Evolutionary conservation across 2,329 filamentous ascomycete species (phyloP), one percentile per base, ranked within the genome.

Genomic region (Zymoseptoria passerinii): DNA sequence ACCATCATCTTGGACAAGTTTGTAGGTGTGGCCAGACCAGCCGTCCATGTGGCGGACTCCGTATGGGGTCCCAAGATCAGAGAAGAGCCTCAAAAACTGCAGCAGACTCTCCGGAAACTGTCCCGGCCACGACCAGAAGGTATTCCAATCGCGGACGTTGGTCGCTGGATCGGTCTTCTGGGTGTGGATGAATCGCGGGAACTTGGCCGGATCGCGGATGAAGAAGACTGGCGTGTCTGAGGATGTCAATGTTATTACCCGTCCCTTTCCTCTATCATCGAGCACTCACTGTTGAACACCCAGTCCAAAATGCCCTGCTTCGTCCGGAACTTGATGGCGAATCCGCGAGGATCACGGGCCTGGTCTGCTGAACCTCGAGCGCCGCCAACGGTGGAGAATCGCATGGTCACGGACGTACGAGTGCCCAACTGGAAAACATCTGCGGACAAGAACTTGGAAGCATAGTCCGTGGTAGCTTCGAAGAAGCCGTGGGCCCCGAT

Each of bases 341-440:
- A 79, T 0, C 78, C 77, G 56, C 77, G 73, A 1, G 76, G 75
- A 58, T 80, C 76, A 23, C 78, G 71, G 8, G 74, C 77, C 56
- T 74, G 69, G 57, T 80, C 77, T 4, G 77, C 88, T 62, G 91
- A 92, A 1, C 89, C 88, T 48, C 88, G 82, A 2, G 90, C 87
- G 76, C 92, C 88, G 23, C 89, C 83, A 1, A 91, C 89, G 0
- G 89, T 92, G 0, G 88, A 92, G 71, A 92, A 91, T 0, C 89
- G 84, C 20, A 88, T 69, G 65, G 89, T 89, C 0, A 89, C 77
- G 0, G 80, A 83, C 0, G 87, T 90, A 49, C 80, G 81, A 28
- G 84, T 81, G 0, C 81, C 83, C 0, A 84, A 88, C 62, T 89
- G 88, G 54, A 89, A 74, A 4, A 89, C 77, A 8, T 79, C 80